Base-by-base conservation (phyloP, 768 basidiomycete genomes). In the Lactarius vividus region DNA sequence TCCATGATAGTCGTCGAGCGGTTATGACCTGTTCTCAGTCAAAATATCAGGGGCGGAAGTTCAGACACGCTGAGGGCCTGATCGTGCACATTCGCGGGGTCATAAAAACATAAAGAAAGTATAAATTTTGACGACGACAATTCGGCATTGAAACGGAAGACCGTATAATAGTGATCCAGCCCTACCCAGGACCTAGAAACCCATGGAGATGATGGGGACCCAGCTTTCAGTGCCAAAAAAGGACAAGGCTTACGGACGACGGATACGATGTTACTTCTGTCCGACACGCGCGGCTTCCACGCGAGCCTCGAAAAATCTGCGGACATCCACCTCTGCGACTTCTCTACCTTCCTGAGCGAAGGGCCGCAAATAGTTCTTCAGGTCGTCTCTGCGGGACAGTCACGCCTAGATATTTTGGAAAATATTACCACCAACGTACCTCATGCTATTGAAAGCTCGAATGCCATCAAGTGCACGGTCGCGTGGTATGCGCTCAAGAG, bases 381-480 rank as follows among this genome's bases (percentile, higher is more conserved):
- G 77, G 63, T 87, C 83, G 70, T 94, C 90, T 65, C 91, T 92
- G 68, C 20, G 55, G 58, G 57, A 42, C 26, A 63, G 13, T 13
- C 37, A 37, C 6, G 35, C 58, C 23, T 59, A 58, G 20, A 4
- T n/a, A 35, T n/a, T 11, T 40, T 53, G 44, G 39, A 46, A 33
- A 62, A 63, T 20, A 33, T 35, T 7, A 26, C 26, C 37, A 42
- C 16, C 26, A 75, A 20, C 83, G 59, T 69, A 92, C 92, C 89
- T 82, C 90, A 94, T 88, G 63, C 83, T 79, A 70, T 93, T 92
- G 77, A 91, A 94, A 5, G 91, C 92, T 63, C 86, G 84, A 28
- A 94, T 92, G 1, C 92, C 89, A 70, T 94, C 89, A 62, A 94
- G 84, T 6, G 91, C 91, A 62, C 82, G 85, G 57, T 92, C 92